A percentile compares a stretch with the other conserved stretches of the same genome.
Evolutionary conservation across 768 basidiomycete genomes (phyloP).

Genomic region (Amanita rubescens): DNA sequence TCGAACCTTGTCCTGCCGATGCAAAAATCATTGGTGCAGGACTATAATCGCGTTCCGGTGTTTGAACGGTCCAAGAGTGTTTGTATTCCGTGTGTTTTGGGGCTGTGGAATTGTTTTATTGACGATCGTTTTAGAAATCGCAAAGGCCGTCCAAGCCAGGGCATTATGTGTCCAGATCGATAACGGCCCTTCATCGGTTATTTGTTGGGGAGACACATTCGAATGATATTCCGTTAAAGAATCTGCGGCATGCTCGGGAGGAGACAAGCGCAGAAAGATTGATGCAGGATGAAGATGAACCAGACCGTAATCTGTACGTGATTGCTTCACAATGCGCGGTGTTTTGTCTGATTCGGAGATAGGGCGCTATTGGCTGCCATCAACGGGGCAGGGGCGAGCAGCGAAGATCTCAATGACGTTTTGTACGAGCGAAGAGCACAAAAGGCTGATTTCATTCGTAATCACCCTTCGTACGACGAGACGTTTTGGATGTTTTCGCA

Average conservation of each 20-base stretch:
- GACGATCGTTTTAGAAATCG: conserved; percentile 9
- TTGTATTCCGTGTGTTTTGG: conserved; percentile 5
- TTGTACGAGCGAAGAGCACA: conserved; percentile 64
- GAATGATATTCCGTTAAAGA: conserved; percentile 54
- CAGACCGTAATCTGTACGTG: conserved; percentile 69
- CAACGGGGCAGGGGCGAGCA: conserved; percentile 40
- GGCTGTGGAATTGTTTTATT: conserved; percentile 9
- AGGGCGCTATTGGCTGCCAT: conserved; percentile 67
- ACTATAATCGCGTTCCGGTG: conserved; percentile 26
- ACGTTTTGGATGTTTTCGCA: conserved; percentile 88
- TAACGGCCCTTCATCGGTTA: conserved; percentile 54
- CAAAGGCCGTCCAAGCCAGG: conserved; percentile 26
- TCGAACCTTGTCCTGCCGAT: conserved; percentile 72
- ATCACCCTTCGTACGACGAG: conserved; percentile 86
- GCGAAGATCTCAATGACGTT: conserved; percentile 54
- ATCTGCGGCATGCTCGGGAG: conserved; percentile 36
- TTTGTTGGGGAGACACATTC: conserved; percentile 50
- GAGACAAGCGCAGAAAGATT: conserved; percentile 21
- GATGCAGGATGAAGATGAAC: conserved; percentile 45
- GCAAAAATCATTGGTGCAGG: conserved; percentile 67
- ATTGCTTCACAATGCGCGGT: background rate
- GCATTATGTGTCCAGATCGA: conserved; percentile 50
- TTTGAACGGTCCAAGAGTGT: background rate
- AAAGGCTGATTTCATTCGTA: conserved; percentile 81
- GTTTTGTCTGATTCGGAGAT: conserved; percentile 1